Conservation (phyloP, 345 rosid genomes). For the Theobroma cacao region DNA sequence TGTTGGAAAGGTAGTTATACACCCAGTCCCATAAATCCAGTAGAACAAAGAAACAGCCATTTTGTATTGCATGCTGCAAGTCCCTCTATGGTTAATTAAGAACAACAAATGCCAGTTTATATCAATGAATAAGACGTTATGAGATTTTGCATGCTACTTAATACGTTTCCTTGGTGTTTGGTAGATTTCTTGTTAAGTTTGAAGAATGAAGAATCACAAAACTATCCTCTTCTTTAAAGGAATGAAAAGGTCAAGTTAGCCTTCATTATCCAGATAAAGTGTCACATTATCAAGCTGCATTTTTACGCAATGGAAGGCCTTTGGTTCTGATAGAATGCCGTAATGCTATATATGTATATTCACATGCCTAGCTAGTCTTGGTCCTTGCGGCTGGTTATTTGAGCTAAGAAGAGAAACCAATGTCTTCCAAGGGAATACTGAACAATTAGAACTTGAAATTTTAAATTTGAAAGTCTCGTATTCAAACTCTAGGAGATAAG, state of each 20-base stretch:
- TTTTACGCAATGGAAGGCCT: background rate
- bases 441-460: background rate
- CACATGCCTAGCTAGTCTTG: background rate
- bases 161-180: background rate
- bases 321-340: background rate
- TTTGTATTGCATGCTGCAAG: conserved; percentile 6
- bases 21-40: conserved; percentile 58
- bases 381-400: background rate
- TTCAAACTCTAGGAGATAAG: background rate
- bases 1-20: conserved; percentile 67
- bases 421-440: background rate
- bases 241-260: background rate
- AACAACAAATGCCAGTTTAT: background rate
- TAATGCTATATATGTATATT: background rate
- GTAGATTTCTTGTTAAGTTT: background rate
- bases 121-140: background rate
- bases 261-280: background rate
- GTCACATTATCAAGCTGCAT: background rate
- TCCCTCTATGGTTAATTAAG: background rate
- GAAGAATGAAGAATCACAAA: background rate
- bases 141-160: background rate
- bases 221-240: background rate
- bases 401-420: background rate
- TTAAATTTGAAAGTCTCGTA: background rate
- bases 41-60: background rate